phyloP scores from a whole-genome alignment of 495 filamentous ascomycete genomes.

The Aspergillus sclerotiicarbonarius region DNA sequence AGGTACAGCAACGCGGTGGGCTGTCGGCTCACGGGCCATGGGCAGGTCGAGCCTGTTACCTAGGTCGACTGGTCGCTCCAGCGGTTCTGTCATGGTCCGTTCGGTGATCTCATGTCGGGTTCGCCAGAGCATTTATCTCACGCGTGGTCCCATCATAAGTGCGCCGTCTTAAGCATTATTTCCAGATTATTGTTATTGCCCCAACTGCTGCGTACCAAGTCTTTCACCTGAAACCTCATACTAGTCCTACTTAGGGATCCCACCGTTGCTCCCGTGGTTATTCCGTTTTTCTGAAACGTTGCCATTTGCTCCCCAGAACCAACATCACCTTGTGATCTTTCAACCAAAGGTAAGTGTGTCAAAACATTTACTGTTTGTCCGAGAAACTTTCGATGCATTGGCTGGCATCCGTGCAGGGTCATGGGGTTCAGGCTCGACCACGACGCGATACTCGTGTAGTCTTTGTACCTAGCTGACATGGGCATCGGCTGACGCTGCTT shows the following conservation, averaged over 20 bases:
- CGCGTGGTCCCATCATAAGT: not conserved
- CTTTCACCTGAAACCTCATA: not conserved
- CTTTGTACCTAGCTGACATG: not conserved
- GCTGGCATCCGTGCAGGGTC: not conserved
- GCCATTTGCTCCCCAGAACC: not conserved
- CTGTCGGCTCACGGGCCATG: not conserved
- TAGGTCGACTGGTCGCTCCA: not conserved
- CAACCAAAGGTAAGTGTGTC: not conserved
- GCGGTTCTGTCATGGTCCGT: slow-evolving; percentile 1
- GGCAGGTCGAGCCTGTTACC: not conserved
- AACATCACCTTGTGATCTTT: not conserved
- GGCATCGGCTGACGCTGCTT: slow-evolving; percentile 3
- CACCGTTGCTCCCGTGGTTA: not conserved
- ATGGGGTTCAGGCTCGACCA: not conserved
- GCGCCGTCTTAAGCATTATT: not conserved
- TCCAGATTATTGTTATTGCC: not conserved
- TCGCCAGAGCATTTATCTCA: not conserved
- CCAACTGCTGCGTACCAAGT: not conserved
- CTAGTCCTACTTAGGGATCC: slow-evolving; percentile 2
- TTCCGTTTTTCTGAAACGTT: not conserved
- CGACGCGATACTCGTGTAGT: too few relatives aligned
- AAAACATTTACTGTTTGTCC: too few relatives aligned
- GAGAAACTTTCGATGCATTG: not conserved
- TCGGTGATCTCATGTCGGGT: slow-evolving; percentile 18
- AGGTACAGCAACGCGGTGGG: not conserved